phyloP scores from a whole-genome alignment of 192 early-diverging fungal species.

The Allomyces arbusculus region DNA sequence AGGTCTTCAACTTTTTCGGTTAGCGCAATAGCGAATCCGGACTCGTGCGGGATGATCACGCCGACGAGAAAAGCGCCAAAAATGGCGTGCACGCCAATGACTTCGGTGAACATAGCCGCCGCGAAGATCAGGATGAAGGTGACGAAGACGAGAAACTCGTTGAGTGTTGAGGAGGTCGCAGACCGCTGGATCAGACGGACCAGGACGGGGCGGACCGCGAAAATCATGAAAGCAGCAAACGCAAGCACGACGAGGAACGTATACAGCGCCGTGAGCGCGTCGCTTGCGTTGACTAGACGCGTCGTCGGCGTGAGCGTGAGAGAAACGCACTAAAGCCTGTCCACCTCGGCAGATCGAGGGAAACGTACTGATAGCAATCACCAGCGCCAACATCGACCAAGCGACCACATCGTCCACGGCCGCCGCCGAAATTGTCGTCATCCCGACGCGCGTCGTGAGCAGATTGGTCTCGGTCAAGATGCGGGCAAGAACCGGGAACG shows the following conservation, averaged over 20 bases:
- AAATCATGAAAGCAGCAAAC: conserved; percentile 46
- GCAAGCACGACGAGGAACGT: conserved; percentile 52
- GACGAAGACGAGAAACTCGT: conserved; percentile 40
- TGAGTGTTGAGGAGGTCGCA: neutral
- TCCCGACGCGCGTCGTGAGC: conserved; percentile 55
- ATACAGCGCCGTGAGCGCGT: conserved; percentile 53
- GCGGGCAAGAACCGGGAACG: conserved; percentile 87
- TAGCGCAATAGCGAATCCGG: conserved; percentile 64
- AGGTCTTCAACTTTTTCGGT: conserved; percentile 88
- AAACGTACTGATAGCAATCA: neutral
- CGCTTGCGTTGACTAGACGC: conserved; percentile 3
- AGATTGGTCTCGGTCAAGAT: conserved; percentile 78
- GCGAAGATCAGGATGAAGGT: conserved; percentile 48
- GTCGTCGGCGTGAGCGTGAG: no score
- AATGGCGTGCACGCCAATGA: conserved; percentile 78
- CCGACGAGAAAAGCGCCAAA: conserved; percentile 85
- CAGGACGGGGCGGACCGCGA: conserved; percentile 45
- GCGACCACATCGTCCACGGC: conserved; percentile 71
- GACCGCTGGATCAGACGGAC: conserved; percentile 7
- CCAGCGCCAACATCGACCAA: conserved; percentile 41
- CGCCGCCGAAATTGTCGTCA: conserved; percentile 67
- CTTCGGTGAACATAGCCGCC: conserved; percentile 62
- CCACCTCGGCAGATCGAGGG: no score
- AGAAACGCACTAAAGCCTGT: no score
- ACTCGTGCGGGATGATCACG: conserved; percentile 68